Conservation (phyloP, 305 asterid species). For the Solanum hybrid region DNA sequence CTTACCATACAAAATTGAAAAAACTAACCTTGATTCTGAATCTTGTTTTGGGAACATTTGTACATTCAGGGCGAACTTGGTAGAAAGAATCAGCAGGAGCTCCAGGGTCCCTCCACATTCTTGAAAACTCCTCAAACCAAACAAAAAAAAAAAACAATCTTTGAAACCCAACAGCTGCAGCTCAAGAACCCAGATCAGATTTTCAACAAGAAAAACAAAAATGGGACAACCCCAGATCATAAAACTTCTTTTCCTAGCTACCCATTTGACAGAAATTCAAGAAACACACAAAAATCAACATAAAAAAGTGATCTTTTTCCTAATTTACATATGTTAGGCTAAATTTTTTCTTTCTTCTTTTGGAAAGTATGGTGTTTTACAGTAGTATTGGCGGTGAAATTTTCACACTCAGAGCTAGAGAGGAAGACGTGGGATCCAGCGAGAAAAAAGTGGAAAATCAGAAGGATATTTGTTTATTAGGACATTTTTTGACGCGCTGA, state of each 20-base stretch:
- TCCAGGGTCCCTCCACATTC: conserved; percentile 84
- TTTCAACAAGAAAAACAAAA: conserved; percentile 12
- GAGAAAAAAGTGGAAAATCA: conserved; percentile 4
- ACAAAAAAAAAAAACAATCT: not conserved
- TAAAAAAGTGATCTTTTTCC: not conserved
- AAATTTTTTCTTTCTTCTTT: not conserved
- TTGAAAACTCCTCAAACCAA: not conserved
- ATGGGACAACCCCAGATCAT: conserved; percentile 20
- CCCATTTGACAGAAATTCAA: conserved; percentile 11
- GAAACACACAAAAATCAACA: conserved; percentile 6
- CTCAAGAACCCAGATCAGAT: conserved; percentile 29
- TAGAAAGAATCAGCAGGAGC: conserved; percentile 73
- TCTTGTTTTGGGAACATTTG: conserved; percentile 76
- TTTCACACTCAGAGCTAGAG: conserved; percentile 12
- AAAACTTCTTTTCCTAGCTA: conserved; percentile 1
- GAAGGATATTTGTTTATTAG: not conserved
- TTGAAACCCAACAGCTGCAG: conserved; percentile 12
- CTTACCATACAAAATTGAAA: not conserved
- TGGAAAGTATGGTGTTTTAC: not conserved
- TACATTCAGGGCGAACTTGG: conserved; percentile 74
- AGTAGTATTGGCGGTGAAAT: conserved; percentile 2
- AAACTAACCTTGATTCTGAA: conserved; percentile 70
- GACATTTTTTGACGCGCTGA: not conserved
- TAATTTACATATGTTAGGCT: not conserved
- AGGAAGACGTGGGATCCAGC: conserved; percentile 39